phyloP scores from a whole-genome alignment of 2,329 filamentous ascomycete genomes.

The Rhynchosporium secalis region DNA sequence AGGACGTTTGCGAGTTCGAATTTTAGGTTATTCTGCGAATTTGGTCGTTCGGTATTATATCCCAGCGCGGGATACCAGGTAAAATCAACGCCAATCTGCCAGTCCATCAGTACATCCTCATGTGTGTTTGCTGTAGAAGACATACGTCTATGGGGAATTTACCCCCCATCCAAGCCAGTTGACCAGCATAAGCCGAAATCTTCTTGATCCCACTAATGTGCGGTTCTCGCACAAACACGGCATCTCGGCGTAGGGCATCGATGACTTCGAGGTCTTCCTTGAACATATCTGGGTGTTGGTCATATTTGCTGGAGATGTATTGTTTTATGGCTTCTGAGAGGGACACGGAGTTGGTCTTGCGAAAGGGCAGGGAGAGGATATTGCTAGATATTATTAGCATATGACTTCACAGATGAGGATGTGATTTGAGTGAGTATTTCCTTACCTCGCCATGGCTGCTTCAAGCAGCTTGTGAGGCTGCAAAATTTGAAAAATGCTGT shows the following conservation, averaged over 20 bases:
- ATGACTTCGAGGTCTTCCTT: slow-evolving; percentile 83
- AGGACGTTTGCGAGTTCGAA: slow-evolving; percentile 90
- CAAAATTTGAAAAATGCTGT: neutral
- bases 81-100: slow-evolving; percentile 87
- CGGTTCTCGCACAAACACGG: slow-evolving; percentile 85
- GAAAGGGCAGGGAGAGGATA: slow-evolving; percentile 63
- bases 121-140: slow-evolving; percentile 18
- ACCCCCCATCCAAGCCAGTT: slow-evolving; percentile 87
- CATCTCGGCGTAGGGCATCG: slow-evolving; percentile 78
- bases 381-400: slow-evolving; percentile 31
- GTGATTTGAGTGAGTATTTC: neutral
- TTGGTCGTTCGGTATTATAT: slow-evolving; percentile 78
- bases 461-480: neutral
- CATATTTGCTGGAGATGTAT: slow-evolving; percentile 98
- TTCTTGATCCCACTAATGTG: slow-evolving; percentile 84
- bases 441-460: slow-evolving; percentile 13
- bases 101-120: slow-evolving; percentile 20
- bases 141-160: slow-evolving; percentile 94
- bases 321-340: slow-evolving; percentile 82
- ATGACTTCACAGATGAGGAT: neutral
- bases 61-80: slow-evolving; percentile 94
- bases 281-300: slow-evolving; percentile 98
- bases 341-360: slow-evolving; percentile 76
- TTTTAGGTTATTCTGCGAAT: slow-evolving; percentile 65
- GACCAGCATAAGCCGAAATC: slow-evolving; percentile 87